phyloP scores from a whole-genome alignment of 164 flowering plant species.

The Vitis amurensis region DNA sequence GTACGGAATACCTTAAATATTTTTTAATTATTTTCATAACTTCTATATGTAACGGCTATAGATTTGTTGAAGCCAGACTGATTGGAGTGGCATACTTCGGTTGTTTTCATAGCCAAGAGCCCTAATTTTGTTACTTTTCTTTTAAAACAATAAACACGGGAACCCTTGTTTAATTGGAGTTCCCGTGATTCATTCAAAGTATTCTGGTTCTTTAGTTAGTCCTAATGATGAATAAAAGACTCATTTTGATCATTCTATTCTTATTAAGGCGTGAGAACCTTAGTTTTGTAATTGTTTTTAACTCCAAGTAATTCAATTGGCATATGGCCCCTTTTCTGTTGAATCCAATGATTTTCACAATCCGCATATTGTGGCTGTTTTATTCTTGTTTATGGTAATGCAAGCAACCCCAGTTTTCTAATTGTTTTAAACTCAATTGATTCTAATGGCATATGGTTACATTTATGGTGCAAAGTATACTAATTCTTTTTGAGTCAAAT shows the following conservation, averaged over 20 bases:
- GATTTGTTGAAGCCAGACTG: neutral
- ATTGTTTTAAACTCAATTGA: too few species aligned
- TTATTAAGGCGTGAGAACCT: neutral
- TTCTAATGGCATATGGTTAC: too few species aligned
- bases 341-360: neutral
- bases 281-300: neutral
- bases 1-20: neutral
- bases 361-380: neutral
- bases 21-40: neutral
- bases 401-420: too few species aligned
- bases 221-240: neutral
- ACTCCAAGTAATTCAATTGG: neutral
- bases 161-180: too few species aligned
- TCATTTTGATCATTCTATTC: neutral
- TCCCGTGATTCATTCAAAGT: too few species aligned
- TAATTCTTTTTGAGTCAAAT: neutral
- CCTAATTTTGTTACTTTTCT: too few species aligned
- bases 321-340: neutral
- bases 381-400: neutral
- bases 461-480: neutral
- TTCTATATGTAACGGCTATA: neutral
- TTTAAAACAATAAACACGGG: too few species aligned
- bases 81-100: neutral
- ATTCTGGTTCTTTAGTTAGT: too few species aligned
- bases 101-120: neutral